Evolutionary conservation across 169 alveolate species (phyloP), one percentile per base, ranked within the genome.

Genomic region (Eimeria acervulina): DNA sequence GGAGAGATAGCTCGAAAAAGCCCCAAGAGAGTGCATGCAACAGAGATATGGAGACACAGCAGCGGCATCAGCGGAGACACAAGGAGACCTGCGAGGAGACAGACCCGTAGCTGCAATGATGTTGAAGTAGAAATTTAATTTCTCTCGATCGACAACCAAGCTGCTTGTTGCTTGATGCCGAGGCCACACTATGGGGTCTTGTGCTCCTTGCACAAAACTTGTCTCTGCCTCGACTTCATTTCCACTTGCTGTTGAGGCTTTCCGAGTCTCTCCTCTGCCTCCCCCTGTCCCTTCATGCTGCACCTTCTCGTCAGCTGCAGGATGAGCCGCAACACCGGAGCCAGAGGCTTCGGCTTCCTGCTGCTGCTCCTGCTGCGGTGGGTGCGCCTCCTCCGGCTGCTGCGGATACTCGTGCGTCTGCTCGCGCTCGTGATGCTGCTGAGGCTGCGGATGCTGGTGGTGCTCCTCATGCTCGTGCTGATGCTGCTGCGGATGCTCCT

Each of bases 191-290:
- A 47, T 44, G 44, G 47, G 52, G 26, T 83, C 74, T 8, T 83
- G 42, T 31, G 91, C 72, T 33, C 72, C 72, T 44, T 83, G 51
- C 31, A 83, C 33, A 38, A 83, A 83, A 47, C 91, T 83, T 10
- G 91, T 51, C 40, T 42, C 61, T 28, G 19, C 66, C 6, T 17
- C 28, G 10, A 17, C 88, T 44, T 12, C 88, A 17, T 33, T 51
- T 26, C 33, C 61, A 7, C 19, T 38, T 28, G n/a, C 23, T 6
- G 10, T 12, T 78, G 31, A 19, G 23, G 88, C 61, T 17, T 78
- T 17, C 26, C 17, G 7, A n/a, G 68, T 59, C 8, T 21, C 68
- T 59, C 26, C 68, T 59, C 26, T n/a, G n/a, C 28, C 26, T 12
- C 28, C 26, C 68, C n/a, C 19, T 59, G 68, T 12, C 68, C 3